These are phyloP conservation scores for Talaromyces sp. DNA, from an alignment of 2,329 filamentous ascomycete species.

Conservation along the genomic window DNA sequence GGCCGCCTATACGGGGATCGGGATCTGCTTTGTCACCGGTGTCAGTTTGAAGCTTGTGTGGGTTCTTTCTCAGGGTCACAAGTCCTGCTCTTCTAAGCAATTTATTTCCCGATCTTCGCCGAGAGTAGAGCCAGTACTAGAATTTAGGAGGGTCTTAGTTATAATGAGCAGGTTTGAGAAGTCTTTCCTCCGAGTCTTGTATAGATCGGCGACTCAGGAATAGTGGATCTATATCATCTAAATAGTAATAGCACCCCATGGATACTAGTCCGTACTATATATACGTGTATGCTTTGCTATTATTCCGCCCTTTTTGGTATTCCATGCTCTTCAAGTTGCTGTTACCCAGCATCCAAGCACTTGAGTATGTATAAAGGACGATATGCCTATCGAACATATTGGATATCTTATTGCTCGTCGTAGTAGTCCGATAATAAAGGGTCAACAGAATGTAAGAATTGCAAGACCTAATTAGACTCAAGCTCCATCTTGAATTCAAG, in stretches of 20 bases:
- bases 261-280: no score
- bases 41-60: neutral
- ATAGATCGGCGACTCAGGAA: no score
- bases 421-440: no score
- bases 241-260: neutral
- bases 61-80: neutral
- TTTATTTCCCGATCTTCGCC: neutral
- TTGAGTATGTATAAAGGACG: no score
- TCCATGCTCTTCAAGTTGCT: no score
- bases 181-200: neutral
- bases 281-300: no score
- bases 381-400: no score
- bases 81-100: neutral
- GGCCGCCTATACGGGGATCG: neutral
- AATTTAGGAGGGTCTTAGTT: neutral
- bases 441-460: no score
- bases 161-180: slow-evolving; percentile 1
- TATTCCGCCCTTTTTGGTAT: no score
- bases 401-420: no score
- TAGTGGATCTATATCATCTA: neutral
- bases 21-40: slow-evolving; percentile 7
- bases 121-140: neutral
- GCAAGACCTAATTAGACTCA: no score
- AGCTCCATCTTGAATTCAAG: neutral
- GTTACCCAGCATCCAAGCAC: no score